phyloP scores from a whole-genome alignment of 2,329 filamentous ascomycete species.

The Aspergillus sp. region DNA sequence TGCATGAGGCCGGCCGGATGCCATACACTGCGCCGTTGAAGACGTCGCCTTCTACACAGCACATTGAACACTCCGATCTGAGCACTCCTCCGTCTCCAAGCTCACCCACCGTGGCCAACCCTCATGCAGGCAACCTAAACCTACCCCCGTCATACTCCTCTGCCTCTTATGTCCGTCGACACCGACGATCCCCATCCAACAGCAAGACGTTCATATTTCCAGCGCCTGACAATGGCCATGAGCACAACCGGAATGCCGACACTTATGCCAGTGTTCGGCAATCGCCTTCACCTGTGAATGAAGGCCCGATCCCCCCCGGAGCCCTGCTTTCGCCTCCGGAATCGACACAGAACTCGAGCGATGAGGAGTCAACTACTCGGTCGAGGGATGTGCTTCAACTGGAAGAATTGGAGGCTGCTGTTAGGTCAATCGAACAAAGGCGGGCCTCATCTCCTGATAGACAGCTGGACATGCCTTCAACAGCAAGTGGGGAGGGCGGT shows the following conservation, averaged over 20 bases:
- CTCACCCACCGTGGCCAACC: slow-evolving; percentile 16
- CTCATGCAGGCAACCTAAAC: slow-evolving; percentile 40
- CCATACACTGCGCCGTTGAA: slow-evolving; percentile 53
- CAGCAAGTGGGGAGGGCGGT: slow-evolving; percentile 32
- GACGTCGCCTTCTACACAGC: slow-evolving; percentile 55
- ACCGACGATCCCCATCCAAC: slow-evolving; percentile 59
- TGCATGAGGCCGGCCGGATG: slow-evolving; percentile 45
- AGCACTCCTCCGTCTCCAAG: slow-evolving; percentile 27
- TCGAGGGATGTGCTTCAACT: slow-evolving; percentile 48
- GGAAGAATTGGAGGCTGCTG: slow-evolving; percentile 74
- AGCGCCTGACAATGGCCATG: slow-evolving; percentile 26
- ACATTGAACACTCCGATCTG: slow-evolving; percentile 53
- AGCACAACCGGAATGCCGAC: slow-evolving; percentile 29
- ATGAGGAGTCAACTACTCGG: slow-evolving; percentile 61
- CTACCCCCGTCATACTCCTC: slow-evolving; percentile 59
- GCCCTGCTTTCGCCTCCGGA: slow-evolving; percentile 91
- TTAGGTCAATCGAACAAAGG: slow-evolving; percentile 68
- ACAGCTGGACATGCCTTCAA: slow-evolving; percentile 22
- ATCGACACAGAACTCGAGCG: slow-evolving; percentile 75
- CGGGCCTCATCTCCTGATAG: slow-evolving; percentile 32
- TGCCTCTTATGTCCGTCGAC: slow-evolving; percentile 61
- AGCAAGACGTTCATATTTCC: slow-evolving; percentile 34
- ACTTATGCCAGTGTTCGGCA: slow-evolving; percentile 68
- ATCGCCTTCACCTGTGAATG: slow-evolving; percentile 78
- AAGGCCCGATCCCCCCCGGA: slow-evolving; percentile 74